Conservation (phyloP, 176 grass and related monocot genomes). For the Paspalum notatum region DNA sequence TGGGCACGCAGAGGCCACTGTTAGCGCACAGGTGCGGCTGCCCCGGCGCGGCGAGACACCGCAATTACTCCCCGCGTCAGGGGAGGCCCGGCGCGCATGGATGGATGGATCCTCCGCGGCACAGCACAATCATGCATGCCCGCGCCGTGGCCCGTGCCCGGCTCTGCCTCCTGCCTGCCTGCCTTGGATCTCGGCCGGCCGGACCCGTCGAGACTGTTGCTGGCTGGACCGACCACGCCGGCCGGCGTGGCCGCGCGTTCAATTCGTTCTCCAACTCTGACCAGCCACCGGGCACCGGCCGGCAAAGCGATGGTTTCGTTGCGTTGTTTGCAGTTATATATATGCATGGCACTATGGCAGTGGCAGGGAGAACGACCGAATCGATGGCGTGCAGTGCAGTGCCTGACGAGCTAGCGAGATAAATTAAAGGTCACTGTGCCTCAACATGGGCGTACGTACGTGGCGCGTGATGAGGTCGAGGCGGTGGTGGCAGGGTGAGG, state of each 20-base stretch:
- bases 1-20: neutral
- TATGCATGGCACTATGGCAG: no score
- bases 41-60: slow-evolving; percentile 2
- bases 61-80: slow-evolving; percentile 5
- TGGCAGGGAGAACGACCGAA: no score
- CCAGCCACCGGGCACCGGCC: neutral
- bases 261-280: neutral
- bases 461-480: no score
- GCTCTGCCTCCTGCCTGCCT: neutral
- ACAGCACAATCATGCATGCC: slow-evolving; percentile 2
- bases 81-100: no score
- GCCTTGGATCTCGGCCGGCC: neutral
- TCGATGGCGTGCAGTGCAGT: no score
- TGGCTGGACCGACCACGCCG: neutral
- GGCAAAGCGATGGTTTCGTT: no score
- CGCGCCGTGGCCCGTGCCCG: neutral
- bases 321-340: no score
- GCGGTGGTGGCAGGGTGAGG: no score
- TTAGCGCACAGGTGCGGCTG: neutral
- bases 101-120: neutral
- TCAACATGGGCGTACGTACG: no score
- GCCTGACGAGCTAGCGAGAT: no score
- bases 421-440: no score
- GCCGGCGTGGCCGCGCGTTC: neutral
- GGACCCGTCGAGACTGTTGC: neutral